Base-by-base conservation (phyloP, 352 stramenopile genomes). In the Phytophthora ohioensis region DNA sequence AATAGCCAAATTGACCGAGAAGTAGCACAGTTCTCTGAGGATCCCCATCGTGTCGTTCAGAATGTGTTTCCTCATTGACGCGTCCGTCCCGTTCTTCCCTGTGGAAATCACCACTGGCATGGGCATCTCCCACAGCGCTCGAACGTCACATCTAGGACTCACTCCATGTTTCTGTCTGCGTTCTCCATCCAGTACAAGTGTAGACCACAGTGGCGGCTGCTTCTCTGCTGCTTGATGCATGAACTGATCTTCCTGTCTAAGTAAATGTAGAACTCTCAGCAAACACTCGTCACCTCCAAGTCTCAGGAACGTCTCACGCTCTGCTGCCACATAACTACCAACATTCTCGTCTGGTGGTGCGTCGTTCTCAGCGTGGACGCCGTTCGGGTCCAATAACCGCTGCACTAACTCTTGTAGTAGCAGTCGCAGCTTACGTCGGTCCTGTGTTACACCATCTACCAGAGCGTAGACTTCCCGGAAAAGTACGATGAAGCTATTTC, bases 21-120 rank as follows among this genome's bases (percentile, higher is more conserved):
- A 88, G 69, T 95, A 95, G 75, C 85, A 92, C 27, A 97, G 76
- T 45, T 97, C 89, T 10, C 90, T 72, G 43, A 97, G 69, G 21
- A 96, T 82, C 0, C 75, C 81, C 86, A 93, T 90, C n/a, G 82
- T 82, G 69, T 92, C 83, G 58, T 93, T 91, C 39, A 93, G 63
- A 43, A 87, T 82, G 52, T 78, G 74, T 60, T 86, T 86, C 30
- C 81, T 66, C 47, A 85, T 67, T n/a, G 72, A 73, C 38, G 76
- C 72, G 56, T 91, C 82, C 4, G 72, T 75, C 13, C 79, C 74
- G 31, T 66, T 80, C 75, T 90, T 91, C 15, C 51, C 43, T 17
- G 58, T 47, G 3, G 72, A 66, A 21, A 82, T 46, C 8, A 63
- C 55, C 5, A 84, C 63, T 30, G 82, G 71, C 42, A 81, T 35